A percentile compares a stretch with the other conserved stretches of the same genome.
These are phyloP conservation scores for Phenoliferia sp. DNA, from an alignment of 1,284 basidiomycete genomes.

Conservation along the genomic window DNA sequence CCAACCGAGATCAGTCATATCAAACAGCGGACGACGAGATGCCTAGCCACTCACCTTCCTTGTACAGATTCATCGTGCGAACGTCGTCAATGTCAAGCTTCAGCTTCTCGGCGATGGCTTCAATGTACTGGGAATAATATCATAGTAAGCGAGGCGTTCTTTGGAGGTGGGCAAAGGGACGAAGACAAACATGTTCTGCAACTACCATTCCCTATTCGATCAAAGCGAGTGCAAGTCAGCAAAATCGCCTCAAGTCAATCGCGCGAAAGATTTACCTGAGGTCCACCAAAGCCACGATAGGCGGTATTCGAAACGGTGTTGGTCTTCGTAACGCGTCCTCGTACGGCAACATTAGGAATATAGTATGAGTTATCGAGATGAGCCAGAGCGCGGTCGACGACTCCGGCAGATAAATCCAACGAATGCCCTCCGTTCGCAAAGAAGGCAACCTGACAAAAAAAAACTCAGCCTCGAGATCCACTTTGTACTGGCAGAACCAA, in stretches of 20 bases:
- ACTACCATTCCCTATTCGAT: not conserved
- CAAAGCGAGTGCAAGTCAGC: not conserved
- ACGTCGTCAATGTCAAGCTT: constrained; percentile 40
- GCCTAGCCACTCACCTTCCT: constrained; percentile 31
- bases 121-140: constrained; percentile 40
- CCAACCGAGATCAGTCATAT: not conserved
- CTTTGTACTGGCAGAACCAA: too few species aligned
- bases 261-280: not conserved
- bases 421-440: constrained; percentile 44
- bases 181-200: constrained; percentile 42
- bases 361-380: constrained; percentile 35
- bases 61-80: constrained; percentile 38
- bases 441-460: constrained; percentile 24
- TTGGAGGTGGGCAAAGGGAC: too few species aligned
- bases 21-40: not conserved
- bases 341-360: constrained; percentile 39
- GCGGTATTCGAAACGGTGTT: constrained; percentile 45
- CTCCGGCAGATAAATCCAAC: constrained; percentile 42
- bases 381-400: constrained; percentile 43
- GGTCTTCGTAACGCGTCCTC: constrained; percentile 41
- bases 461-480: constrained; percentile 37
- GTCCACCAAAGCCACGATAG: constrained; percentile 35
- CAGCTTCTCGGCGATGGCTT: constrained; percentile 40
- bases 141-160: too few species aligned
- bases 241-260: not conserved